A percentile compares a stretch with the other conserved stretches of the same genome.
Conservation (phyloP, 1,284 basidiomycete species). For the Tilletia indica region DNA sequence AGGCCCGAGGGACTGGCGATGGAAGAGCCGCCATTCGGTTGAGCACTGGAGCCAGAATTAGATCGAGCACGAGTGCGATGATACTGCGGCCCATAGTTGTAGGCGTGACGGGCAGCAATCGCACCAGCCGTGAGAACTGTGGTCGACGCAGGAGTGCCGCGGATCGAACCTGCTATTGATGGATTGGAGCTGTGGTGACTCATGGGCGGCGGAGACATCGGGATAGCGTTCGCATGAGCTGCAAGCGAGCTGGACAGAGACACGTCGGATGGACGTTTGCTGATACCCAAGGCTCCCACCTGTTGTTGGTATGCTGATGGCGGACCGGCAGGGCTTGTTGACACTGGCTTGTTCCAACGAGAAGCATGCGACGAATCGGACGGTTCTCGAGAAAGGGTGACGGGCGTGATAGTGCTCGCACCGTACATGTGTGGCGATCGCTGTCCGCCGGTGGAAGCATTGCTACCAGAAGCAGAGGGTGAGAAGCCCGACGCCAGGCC, state of each 20-base stretch:
- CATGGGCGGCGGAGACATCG: not conserved
- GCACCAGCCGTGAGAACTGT: constrained; percentile 29
- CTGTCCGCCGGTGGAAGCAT: not conserved
- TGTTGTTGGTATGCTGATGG: not conserved
- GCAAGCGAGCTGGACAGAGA: constrained; percentile 1
- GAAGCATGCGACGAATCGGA: constrained; percentile 11
- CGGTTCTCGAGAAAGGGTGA: constrained; percentile 4
- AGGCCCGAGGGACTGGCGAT: not conserved
- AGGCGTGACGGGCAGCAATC: constrained; percentile 37
- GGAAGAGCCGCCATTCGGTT: not conserved
- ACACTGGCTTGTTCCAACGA: not conserved
- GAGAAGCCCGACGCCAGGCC: not conserved
- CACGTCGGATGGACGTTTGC: constrained; percentile 9
- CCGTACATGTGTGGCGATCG: not conserved
- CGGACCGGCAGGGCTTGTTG: not conserved
- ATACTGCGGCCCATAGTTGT: constrained; percentile 36
- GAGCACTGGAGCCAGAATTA: not conserved
- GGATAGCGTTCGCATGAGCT: not conserved
- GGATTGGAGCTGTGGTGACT: constrained; percentile 15
- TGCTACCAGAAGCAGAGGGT: not conserved
- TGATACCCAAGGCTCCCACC: not conserved
- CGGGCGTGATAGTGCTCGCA: not conserved
- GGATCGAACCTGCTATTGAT: constrained; percentile 8
- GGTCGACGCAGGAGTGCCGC: constrained; percentile 18
- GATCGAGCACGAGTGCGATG: constrained; percentile 9